These are phyloP conservation scores for Debaryomycetaceae sp. DNA, from an alignment of 1,139 yeast species.

Conservation along the genomic window DNA sequence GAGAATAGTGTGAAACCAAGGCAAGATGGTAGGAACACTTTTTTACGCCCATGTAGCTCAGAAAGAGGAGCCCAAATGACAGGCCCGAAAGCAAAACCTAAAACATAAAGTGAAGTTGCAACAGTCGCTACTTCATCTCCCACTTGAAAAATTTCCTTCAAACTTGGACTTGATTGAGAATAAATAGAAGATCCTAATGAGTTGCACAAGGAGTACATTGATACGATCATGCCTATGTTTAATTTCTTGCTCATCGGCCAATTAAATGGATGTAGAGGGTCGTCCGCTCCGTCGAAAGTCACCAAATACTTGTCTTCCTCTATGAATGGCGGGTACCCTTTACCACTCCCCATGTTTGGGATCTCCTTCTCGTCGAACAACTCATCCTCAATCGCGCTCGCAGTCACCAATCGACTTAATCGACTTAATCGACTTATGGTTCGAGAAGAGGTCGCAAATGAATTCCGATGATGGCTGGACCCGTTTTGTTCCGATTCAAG, in stretches of 20 bases:
- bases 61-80: conserved; percentile 78
- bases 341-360: conserved; percentile 40
- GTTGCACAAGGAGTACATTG: conserved; percentile 22
- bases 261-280: conserved; percentile 61
- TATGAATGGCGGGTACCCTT: conserved; percentile 33
- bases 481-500: neutral
- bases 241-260: conserved; percentile 47
- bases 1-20: conserved; percentile 58
- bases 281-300: conserved; percentile 57
- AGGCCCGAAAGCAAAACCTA: conserved; percentile 85
- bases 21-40: conserved; percentile 50
- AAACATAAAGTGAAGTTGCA: conserved; percentile 67
- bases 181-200: conserved; percentile 65
- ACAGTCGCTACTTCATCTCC: conserved; percentile 56
- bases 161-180: conserved; percentile 44
- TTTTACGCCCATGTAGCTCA: conserved; percentile 68
- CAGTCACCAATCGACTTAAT: neutral
- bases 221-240: conserved; percentile 38
- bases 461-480: neutral
- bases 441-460: neutral
- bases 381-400: neutral
- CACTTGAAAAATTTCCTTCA: conserved; percentile 46
- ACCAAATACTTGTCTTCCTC: conserved; percentile 43
- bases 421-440: neutral
- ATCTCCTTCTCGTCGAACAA: neutral